Evolutionary conservation across 352 stramenopile genomes (phyloP), one percentile per base, ranked within the genome.

Genomic region (Phytophthora fragariaefolia): DNA sequence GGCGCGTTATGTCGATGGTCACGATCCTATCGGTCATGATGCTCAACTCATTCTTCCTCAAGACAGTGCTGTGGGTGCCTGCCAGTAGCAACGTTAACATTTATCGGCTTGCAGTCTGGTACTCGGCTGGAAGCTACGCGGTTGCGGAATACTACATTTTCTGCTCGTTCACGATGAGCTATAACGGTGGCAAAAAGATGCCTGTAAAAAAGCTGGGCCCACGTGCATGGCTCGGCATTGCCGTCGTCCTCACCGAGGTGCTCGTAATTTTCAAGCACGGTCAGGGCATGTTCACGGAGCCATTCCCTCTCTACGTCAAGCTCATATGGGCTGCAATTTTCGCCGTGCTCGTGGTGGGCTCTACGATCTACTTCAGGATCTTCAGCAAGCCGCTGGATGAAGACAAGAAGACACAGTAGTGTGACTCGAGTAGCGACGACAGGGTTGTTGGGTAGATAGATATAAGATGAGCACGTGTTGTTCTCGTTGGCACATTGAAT

Each of bases 1-100:
- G 85, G 77, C 87, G 95, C 50, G 89, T 97, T 20, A 88, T 94
- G 82, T 89, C 76, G 26, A 93, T 98, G 80, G 76, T 98, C 32
- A 79, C 89, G 26, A 92, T 98, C 46, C 75, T 97, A 20, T 95
- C 97, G 28, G 72, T 97, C 54, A 97, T 97, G 77, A 96, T 98
- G 90, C 83, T 98, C 58, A 98, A 98, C 80, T 97, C 93, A 69
- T 98, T 98, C 76, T 98, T 98, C 81, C 85, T 98, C 53, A 96
- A 97, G 82, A 96, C 92, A 24, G 90, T 96, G 70, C 77, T 98
- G 17, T 96, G 93, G 80, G 87, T 98, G 45, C 89, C 89, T 30
- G 82, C 86, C 20, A 93, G 85, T 42, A 94, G 82, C 58, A 82
- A 77, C 51, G 71, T 96, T 27, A 97, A 97, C 59, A 79, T 95